Evolutionary conservation across 1,139 yeast species (phyloP), one percentile per base, ranked within the genome.

Genomic region (Geotrichum macrosporum): DNA sequence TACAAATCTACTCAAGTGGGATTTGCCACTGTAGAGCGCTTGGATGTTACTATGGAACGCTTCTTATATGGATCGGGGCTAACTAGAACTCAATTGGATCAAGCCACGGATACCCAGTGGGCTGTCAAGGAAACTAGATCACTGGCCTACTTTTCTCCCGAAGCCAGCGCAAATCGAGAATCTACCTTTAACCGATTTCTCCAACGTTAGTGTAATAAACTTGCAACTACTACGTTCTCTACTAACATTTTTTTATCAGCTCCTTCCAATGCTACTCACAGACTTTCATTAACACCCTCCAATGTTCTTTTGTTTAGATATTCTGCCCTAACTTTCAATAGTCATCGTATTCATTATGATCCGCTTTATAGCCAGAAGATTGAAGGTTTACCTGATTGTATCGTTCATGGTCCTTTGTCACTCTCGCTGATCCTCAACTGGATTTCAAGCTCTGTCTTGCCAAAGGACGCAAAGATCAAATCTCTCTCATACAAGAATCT

Each of bases 331-430:
- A 81, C 94, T 0, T 79, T 79, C 66, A 92, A 92, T 61, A 72
- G 92, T 4, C 98, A 92, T 63, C 74, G 76, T 49, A 85, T 92
- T 36, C 98, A 92, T 63, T 78, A 78, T 61, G 85, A 85, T 58
- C 64, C 65, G 2, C 57, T 56, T 0, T 85, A 85, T 59, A 72
- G 84, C 21, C 60, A 53, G 4, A 47, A 61, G 0, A 58, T 60
- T 1, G 97, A 92, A 58, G 73, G 76, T 0, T 75, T 86, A 42
- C 79, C 81, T 0, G 71, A 71, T 33, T 61, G 80, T 1, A 67
- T 92, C 0, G 82, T 84, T 0, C 96, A 85, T 38, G 98, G 96
- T 0, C 96, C 97, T 0, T 69, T 88, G 43, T 69, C 83, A 53
- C 75, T 84, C 1, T 78, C 84, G 2, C 55, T 84, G 36, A 54